phyloP scores from a whole-genome alignment of 371 early-diverging fungal genomes.

The Lichtheimia ornata region DNA sequence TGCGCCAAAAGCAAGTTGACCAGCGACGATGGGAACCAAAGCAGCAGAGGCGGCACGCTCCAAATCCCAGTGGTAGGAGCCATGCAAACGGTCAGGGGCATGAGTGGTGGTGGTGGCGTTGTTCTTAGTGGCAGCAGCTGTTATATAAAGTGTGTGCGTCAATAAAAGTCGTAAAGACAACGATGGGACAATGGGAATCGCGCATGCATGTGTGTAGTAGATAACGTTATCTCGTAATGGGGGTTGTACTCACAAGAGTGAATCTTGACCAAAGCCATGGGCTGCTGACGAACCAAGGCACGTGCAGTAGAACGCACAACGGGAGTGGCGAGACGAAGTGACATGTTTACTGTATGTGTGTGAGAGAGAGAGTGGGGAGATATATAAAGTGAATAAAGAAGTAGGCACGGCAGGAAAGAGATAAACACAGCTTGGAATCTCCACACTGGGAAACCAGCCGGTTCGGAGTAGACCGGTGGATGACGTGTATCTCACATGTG shows the following conservation, averaged over 20 bases:
- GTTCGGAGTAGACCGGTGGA: slow-evolving; percentile 3
- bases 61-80: slow-evolving; percentile 82
- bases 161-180: background rate
- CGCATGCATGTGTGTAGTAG: too few species aligned
- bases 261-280: slow-evolving; percentile 54
- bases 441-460: slow-evolving; percentile 3
- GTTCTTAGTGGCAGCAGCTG: slow-evolving; percentile 30
- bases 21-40: slow-evolving; percentile 76
- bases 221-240: slow-evolving; percentile 1
- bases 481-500: slow-evolving; percentile 3
- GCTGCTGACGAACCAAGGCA: slow-evolving; percentile 39
- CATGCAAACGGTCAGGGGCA: slow-evolving; percentile 49
- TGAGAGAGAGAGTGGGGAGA: slow-evolving; percentile 8
- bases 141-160: background rate
- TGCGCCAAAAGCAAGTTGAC: slow-evolving; percentile 78
- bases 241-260: slow-evolving; percentile 40
- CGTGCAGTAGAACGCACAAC: slow-evolving; percentile 42
- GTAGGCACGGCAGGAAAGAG: slow-evolving; percentile 3
- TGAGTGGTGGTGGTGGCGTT: slow-evolving; percentile 25
- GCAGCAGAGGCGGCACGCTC: slow-evolving; percentile 83
- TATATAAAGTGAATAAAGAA: slow-evolving; percentile 4
- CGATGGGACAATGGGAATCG: background rate
- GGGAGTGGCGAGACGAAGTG: slow-evolving; percentile 48
- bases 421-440: background rate
- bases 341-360: slow-evolving; percentile 18